These are phyloP conservation scores for Erigeron canadensis DNA, from an alignment of 129 eudicot genomes.

Conservation along the genomic window DNA sequence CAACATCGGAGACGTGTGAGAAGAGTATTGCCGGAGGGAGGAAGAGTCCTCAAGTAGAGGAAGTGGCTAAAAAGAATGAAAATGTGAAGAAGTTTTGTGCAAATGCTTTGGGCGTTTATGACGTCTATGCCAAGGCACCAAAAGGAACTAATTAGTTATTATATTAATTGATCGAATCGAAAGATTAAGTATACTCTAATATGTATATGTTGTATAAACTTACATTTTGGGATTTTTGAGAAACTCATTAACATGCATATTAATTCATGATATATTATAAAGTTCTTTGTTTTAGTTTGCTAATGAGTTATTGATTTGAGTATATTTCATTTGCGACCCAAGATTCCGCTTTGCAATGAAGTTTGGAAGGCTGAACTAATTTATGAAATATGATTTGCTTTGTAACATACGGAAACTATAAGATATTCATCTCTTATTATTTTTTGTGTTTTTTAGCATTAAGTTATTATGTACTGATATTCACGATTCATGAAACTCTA, in stretches of 20 bases:
- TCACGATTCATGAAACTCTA: too few species aligned
- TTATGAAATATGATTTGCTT: too few species aligned
- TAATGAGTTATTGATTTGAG: too few species aligned
- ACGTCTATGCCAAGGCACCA: slow-evolving; percentile 23
- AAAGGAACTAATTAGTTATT: slow-evolving; percentile 1
- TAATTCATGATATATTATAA: too few species aligned
- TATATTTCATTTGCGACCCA: too few species aligned
- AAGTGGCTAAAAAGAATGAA: slow-evolving; percentile 38
- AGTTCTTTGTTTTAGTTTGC: too few species aligned
- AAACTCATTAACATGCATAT: background rate
- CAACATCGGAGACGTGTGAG: slow-evolving; percentile 46
- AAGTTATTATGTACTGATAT: too few species aligned
- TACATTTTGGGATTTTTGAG: background rate
- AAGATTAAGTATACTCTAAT: background rate
- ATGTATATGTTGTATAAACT: background rate
- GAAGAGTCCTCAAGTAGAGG: slow-evolving; percentile 25
- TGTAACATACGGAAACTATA: too few species aligned
- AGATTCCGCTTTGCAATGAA: too few species aligned
- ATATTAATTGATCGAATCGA: background rate
- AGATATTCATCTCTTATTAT: too few species aligned
- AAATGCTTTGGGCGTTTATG: slow-evolving; percentile 37
- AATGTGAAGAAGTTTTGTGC: slow-evolving; percentile 31
- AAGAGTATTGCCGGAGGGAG: slow-evolving; percentile 22
- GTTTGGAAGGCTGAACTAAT: too few species aligned
- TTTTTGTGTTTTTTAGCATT: too few species aligned